Conservation (phyloP, 352 stramenopile species). For the Phytophthora niederhauseri region DNA sequence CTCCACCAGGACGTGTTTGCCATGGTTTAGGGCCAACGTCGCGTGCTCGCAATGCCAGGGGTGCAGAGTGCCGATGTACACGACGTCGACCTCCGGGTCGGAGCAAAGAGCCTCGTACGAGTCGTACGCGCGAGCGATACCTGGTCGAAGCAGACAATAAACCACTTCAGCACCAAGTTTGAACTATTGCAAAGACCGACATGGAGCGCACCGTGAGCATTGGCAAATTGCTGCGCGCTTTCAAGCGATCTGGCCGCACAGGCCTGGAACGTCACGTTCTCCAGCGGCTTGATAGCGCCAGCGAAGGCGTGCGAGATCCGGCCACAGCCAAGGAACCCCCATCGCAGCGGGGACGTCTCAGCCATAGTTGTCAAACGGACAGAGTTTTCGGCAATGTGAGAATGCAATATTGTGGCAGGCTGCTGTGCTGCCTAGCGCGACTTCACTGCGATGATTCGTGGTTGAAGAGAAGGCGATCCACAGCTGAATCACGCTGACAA, state of each 20-base stretch:
- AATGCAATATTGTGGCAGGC: conserved; percentile 1
- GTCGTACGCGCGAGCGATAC: conserved; percentile 66
- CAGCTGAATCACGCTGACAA: conserved; percentile 12
- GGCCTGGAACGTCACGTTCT: conserved; percentile 40
- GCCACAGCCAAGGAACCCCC: conserved; percentile 74
- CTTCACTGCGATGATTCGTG: conserved; percentile 7
- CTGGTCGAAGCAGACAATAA: conserved; percentile 19
- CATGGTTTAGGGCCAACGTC: conserved; percentile 72
- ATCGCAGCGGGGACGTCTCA: conserved; percentile 38
- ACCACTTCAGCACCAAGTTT: background rate
- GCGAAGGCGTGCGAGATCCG: conserved; percentile 71
- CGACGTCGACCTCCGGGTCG: conserved; percentile 86
- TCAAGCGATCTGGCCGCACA: conserved; percentile 59
- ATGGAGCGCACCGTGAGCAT: conserved; percentile 33
- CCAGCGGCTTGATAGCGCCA: conserved; percentile 43
- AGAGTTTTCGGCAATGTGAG: background rate
- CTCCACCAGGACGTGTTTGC: conserved; percentile 94
- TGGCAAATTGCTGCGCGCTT: conserved; percentile 54
- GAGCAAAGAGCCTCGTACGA: conserved; percentile 86
- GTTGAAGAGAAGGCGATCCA: conserved; percentile 10
- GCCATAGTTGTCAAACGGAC: conserved; percentile 2
- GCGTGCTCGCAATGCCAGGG: conserved; percentile 81
- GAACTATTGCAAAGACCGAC: no score
- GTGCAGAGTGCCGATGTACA: conserved; percentile 95
- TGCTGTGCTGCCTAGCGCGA: background rate